phyloP scores from a whole-genome alignment of 345 rosid species.

The Laguncularia racemosa region DNA sequence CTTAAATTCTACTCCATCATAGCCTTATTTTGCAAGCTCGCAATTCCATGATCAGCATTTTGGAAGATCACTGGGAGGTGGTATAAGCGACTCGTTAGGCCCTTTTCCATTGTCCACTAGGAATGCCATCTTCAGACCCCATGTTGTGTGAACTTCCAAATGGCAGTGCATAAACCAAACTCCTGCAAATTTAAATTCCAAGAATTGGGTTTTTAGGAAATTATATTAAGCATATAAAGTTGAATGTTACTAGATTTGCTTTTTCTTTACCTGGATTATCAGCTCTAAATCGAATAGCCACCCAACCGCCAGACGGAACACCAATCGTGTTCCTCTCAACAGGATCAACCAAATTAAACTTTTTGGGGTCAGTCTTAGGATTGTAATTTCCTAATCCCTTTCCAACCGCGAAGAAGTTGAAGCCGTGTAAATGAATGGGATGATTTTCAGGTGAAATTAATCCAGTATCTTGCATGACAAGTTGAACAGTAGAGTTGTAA shows the following conservation, averaged over 20 bases:
- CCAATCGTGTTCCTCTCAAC: constrained; percentile 93
- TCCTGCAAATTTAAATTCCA: constrained; percentile 27
- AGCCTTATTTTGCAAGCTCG: no score
- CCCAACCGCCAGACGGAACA: constrained; percentile 94
- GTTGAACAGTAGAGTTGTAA: constrained; percentile 70
- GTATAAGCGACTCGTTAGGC: constrained; percentile 69
- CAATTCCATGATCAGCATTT: constrained; percentile 34
- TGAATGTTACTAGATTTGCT: neutral
- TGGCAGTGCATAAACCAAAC: constrained; percentile 81
- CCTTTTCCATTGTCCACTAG: constrained; percentile 87
- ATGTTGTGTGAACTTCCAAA: no score
- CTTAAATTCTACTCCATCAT: no score
- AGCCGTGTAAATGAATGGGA: constrained; percentile 84
- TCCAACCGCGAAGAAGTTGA: constrained; percentile 74
- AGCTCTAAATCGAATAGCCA: constrained; percentile 72
- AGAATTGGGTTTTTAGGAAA: neutral
- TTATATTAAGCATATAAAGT: neutral
- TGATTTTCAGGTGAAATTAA: constrained; percentile 76
- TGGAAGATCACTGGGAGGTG: constrained; percentile 91
- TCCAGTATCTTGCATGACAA: constrained; percentile 85
- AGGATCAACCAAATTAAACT: constrained; percentile 78
- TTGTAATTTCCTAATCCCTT: constrained; percentile 72
- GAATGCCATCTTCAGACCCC: no score
- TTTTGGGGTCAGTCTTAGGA: constrained; percentile 48
- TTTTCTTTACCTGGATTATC: constrained; percentile 75